Base-by-base conservation (phyloP, 495 filamentous ascomycete genomes). In the Penicillium chermesinum region DNA sequence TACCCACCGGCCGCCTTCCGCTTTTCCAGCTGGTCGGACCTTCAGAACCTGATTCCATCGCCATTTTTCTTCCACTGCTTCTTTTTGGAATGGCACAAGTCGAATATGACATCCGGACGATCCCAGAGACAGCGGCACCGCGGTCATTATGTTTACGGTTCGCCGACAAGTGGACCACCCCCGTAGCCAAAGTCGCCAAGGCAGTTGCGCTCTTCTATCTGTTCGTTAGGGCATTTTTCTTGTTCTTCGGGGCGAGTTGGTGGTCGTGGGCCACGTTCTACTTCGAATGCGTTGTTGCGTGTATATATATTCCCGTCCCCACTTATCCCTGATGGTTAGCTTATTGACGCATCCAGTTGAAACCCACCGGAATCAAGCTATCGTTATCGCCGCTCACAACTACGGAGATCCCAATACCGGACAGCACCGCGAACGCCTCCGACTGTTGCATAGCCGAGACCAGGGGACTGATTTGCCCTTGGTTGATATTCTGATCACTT, bases 401-500 rank as follows among this genome's bases (percentile, higher is more conserved):
- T 30, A 5, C 10, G 25, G 25, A 5, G 25, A 30, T 30, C 5
- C 25, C 25, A 30, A 30, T 30, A 4, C 10, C 10, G 25, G 25
- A 4, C 25, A 30, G 10, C 25, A 30, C 10, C 25, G 25, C 25
- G 25, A 30, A 30, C 25, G 25, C 10, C 25, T 30, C 4, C 4
- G 25, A 30, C 10, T 30, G 25, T 5, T 10, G 5, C 4, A 30
- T 10, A 30, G 25, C 25, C 4, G 10, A 10, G 25, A 30, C 10
- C 5, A 30, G 25, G 10, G 10, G 4, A 30, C 47, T 5, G 42
- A 55, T 33, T 46, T 71, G 0, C 74, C 77, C 13, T 59, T 57
- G 1, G 69, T 80, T 2, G 76, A 80, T 35, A 59, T 75, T 0
- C 58, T 80, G 12, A 48, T 79, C 6, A 64, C 75, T 2, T 75